Conservation (phyloP, 352 stramenopile genomes). For the Globisporangium okanoganense region DNA sequence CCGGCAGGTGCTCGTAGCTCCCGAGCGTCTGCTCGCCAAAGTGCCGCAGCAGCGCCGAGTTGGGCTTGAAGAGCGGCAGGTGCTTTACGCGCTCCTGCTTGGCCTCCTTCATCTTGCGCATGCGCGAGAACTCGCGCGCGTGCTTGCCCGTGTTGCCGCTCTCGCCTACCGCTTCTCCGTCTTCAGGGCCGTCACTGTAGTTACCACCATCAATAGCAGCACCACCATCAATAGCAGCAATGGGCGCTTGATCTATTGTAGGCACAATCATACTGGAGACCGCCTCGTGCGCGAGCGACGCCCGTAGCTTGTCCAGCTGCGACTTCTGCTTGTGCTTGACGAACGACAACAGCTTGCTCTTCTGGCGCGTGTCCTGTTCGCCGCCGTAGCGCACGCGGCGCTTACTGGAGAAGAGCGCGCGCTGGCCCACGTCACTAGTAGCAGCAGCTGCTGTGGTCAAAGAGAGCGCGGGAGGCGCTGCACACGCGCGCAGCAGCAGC, state of each 20-base stretch:
- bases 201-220: neutral
- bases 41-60: constrained; percentile 43
- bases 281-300: constrained; percentile 25
- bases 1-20: constrained; percentile 50
- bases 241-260: neutral
- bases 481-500: neutral
- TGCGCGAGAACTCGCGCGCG: constrained; percentile 43
- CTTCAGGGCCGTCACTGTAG: neutral
- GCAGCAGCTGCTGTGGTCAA: neutral
- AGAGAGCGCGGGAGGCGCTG: neutral
- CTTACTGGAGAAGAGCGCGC: constrained; percentile 35
- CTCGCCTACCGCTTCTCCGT: constrained; percentile 2
- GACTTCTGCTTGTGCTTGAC: constrained; percentile 39
- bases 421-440: neutral
- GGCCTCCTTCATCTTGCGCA: constrained; percentile 47
- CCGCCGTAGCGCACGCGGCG: constrained; percentile 20
- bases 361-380: constrained; percentile 16
- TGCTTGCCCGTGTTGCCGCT: constrained; percentile 14
- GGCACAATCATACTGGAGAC: constrained; percentile 12
- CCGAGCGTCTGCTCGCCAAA: constrained; percentile 45
- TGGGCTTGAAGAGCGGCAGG: constrained; percentile 62
- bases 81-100: constrained; percentile 53
- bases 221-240: neutral
- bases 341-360: constrained; percentile 23
- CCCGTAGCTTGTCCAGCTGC: constrained; percentile 37